These are phyloP conservation scores for Hypholoma fasciculare DNA, from an alignment of 768 basidiomycete genomes.

Conservation along the genomic window DNA sequence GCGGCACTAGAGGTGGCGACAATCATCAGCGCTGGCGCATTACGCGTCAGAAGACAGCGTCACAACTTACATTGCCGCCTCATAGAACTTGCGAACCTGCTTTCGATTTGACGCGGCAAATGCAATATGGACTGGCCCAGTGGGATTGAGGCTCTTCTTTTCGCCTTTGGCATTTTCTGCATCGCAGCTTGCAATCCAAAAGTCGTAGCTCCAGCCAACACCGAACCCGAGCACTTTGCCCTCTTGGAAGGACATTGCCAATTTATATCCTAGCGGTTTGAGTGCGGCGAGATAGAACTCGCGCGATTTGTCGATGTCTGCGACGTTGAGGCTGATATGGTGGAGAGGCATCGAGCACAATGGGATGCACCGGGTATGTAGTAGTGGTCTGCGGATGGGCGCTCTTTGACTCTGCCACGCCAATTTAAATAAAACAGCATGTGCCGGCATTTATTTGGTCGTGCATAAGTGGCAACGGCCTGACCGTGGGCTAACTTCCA, in stretches of 20 bases:
- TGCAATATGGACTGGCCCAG: conserved; percentile 23
- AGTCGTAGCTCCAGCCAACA: conserved; percentile 15
- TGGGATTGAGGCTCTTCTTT: conserved; percentile 2
- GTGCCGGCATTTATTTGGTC: too few relatives aligned
- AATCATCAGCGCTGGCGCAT: background rate
- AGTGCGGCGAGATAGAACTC: conserved; percentile 22
- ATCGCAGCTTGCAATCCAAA: conserved; percentile 17
- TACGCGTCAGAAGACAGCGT: background rate
- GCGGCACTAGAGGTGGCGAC: conserved; percentile 13
- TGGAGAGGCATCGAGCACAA: conserved; percentile 15
- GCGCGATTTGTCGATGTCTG: conserved; percentile 12
- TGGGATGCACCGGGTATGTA: background rate
- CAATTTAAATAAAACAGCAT: too few relatives aligned
- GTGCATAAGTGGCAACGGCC: too few relatives aligned
- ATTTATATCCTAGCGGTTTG: conserved; percentile 22
- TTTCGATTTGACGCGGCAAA: conserved; percentile 20
- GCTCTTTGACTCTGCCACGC: too few relatives aligned
- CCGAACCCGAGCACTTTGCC: conserved; percentile 21
- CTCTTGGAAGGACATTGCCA: conserved; percentile 13
- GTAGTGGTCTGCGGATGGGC: too few relatives aligned
- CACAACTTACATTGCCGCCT: conserved; percentile 23
- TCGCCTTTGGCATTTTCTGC: background rate
- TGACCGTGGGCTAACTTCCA: too few relatives aligned
- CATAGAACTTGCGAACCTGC: conserved; percentile 24
- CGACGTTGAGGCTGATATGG: conserved; percentile 15